These are phyloP conservation scores for Scopulariopsis brevicaulis DNA, from an alignment of 2,329 filamentous ascomycete genomes.

Conservation along the genomic window DNA sequence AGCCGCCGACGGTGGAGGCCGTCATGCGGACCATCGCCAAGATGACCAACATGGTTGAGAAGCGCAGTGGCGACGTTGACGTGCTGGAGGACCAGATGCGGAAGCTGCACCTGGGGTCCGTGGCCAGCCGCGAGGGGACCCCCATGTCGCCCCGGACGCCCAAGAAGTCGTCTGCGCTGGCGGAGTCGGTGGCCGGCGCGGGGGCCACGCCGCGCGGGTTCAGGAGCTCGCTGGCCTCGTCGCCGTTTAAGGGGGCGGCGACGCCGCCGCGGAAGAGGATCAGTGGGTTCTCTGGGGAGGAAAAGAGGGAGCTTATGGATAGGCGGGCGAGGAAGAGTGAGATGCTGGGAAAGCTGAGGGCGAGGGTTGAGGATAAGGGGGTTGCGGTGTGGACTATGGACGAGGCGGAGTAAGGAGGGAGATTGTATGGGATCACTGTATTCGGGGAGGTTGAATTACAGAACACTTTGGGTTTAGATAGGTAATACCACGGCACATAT, in stretches of 20 bases:
- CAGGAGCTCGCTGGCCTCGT: slow-evolving; percentile 18
- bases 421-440: not conserved
- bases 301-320: slow-evolving; percentile 44
- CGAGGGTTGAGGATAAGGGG: slow-evolving; percentile 35
- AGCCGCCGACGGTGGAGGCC: slow-evolving; percentile 77
- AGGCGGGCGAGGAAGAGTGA: slow-evolving; percentile 40
- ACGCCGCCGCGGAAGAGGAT: slow-evolving; percentile 49
- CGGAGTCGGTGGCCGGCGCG: slow-evolving; percentile 25
- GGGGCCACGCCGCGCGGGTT: slow-evolving; percentile 22
- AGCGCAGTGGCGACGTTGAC: slow-evolving; percentile 82
- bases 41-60: slow-evolving; percentile 87
- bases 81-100: slow-evolving; percentile 80
- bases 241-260: slow-evolving; percentile 18
- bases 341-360: slow-evolving; percentile 39
- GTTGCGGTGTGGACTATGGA: slow-evolving; percentile 38
- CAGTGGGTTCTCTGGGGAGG: slow-evolving; percentile 46
- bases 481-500: not conserved
- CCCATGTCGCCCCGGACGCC: slow-evolving; percentile 23
- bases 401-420: slow-evolving; percentile 22
- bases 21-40: slow-evolving; percentile 85
- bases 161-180: slow-evolving; percentile 20
- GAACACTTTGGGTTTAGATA: not conserved
- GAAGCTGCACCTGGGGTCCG: slow-evolving; percentile 46
- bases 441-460: not conserved
- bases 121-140: slow-evolving; percentile 27